Percentiles rank a stretch among this genome's conserved stretches.
Conservation (phyloP, 2,329 filamentous ascomycete genomes). For the Diaporthe citrichinensis region DNA sequence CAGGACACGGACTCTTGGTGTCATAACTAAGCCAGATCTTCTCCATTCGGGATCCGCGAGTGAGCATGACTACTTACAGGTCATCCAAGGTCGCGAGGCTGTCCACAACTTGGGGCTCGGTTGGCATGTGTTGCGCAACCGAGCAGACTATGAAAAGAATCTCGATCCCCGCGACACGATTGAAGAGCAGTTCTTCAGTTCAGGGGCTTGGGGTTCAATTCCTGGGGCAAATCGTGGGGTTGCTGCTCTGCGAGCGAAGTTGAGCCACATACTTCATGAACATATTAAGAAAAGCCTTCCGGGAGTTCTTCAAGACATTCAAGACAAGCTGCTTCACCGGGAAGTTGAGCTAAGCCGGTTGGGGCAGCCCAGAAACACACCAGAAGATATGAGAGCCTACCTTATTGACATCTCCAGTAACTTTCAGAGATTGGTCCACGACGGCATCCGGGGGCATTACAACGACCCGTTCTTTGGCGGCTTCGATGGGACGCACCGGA, state of each 20-base stretch:
- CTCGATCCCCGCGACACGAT: neutral
- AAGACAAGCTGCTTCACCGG: neutral
- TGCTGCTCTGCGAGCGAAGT: neutral
- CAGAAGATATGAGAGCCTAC: constrained; percentile 2
- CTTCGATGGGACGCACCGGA: neutral
- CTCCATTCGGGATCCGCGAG: constrained; percentile 45
- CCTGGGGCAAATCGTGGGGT: neutral
- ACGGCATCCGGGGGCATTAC: neutral
- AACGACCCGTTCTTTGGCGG: neutral
- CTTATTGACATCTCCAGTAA: neutral
- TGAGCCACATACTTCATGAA: neutral
- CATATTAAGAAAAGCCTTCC: neutral
- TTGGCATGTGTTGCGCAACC: constrained; percentile 58
- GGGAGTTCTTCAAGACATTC: neutral
- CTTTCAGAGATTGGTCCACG: neutral
- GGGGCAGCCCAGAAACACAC: neutral
- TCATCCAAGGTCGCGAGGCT: constrained; percentile 52
- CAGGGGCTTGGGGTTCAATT: neutral
- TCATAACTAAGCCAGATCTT: constrained; percentile 64
- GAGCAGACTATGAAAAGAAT: constrained; percentile 49
- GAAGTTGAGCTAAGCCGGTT: neutral
- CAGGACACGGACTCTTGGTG: constrained; percentile 60
- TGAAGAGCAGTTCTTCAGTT: constrained; percentile 19
- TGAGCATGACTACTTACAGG: constrained; percentile 47
- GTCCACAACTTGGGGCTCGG: constrained; percentile 49